Evolutionary conservation across 2,329 filamentous ascomycete species (phyloP), one percentile per base, ranked within the genome.

Genomic region (Ceratocystis papillata): DNA sequence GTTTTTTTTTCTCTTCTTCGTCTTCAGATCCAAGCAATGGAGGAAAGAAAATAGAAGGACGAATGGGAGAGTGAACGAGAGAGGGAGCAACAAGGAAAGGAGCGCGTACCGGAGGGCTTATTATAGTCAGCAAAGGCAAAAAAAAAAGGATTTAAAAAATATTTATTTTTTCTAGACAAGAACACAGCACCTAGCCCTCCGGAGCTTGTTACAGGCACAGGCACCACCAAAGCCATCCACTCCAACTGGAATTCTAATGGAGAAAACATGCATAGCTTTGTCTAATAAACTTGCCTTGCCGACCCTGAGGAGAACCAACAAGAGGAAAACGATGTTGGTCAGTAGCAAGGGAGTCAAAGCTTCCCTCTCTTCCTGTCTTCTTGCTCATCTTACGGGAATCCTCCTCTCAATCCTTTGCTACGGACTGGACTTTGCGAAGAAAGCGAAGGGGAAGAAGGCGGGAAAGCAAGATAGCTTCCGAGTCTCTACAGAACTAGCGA

Each of bases 91-190:
- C 8, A 8, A 62, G n/a, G 41, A 25, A 44, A 44, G 33, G 33
- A 44, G 33, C 37, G 33, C 33, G 59, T 62, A 30, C 44, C 15
- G n/a, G 33, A n/a, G 37, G 33, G 33, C 44, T 33, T 62, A 62
- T 20, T 46, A 62, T 44, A 62, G 41, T 44, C 25, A 50, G 37
- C 62, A 33, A 45, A 64, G 62, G 45, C 20, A n/a, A 50, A 64
- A 53, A 64, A 64, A 53, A 45, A 63, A 63, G 8, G 10, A 44
- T 12, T 45, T 61, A 69, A 64, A 69, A 30, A n/a, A 20, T 5
- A 28, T 28, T 28, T 28, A 20, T 37, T 37, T 37, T 37, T 37
- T 37, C 33, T 37, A 37, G 33, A 37, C 33, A 37, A 37, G 33
- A 37, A 37, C 33, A 10, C 33, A 37, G 33, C 33, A 37, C 33